phyloP scores from a whole-genome alignment of 257 asterid species.

The Eustoma russellianum region DNA sequence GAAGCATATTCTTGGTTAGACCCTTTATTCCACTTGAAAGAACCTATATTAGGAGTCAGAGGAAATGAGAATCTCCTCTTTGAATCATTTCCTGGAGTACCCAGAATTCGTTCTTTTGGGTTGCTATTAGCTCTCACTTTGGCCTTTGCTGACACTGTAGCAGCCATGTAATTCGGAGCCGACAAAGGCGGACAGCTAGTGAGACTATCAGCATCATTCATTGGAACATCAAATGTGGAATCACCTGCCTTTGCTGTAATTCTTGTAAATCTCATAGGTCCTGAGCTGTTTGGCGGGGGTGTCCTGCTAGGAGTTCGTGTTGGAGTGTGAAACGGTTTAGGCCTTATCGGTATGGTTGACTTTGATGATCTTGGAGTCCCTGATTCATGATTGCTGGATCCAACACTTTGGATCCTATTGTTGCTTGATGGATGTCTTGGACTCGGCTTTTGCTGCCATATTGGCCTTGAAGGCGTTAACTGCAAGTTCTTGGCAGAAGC shows the following conservation, averaged over 20 bases:
- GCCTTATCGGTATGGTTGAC: slow-evolving; percentile 50
- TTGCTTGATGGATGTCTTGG: slow-evolving; percentile 28
- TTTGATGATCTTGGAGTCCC: slow-evolving; percentile 66
- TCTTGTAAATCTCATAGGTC: slow-evolving; percentile 24
- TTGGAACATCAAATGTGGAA: slow-evolving; percentile 29
- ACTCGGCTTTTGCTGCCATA: slow-evolving; percentile 43
- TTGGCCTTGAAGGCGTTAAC: slow-evolving; percentile 50
- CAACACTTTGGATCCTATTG: slow-evolving; percentile 16
- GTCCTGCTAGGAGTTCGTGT: slow-evolving; percentile 50
- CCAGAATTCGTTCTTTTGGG: slow-evolving; percentile 63
- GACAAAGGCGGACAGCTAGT: slow-evolving; percentile 90
- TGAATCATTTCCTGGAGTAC: slow-evolving; percentile 60
- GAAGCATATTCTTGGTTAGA: slow-evolving; percentile 38
- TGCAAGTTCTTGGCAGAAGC: slow-evolving; percentile 23
- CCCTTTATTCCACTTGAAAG: slow-evolving; percentile 73
- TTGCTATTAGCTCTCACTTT: slow-evolving; percentile 64
- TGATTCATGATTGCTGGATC: slow-evolving; percentile 40
- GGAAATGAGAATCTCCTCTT: slow-evolving; percentile 83
- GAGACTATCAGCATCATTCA: slow-evolving; percentile 84
- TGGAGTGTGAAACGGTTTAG: slow-evolving; percentile 52
- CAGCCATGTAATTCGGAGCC: slow-evolving; percentile 75
- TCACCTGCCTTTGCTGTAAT: slow-evolving; percentile 33
- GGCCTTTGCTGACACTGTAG: slow-evolving; percentile 81
- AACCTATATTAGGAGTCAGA: slow-evolving; percentile 49
- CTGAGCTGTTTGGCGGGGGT: slow-evolving; percentile 30